Percentiles rank a stretch among this genome's conserved stretches.
Conservation (phyloP, 345 rosid species). For the Populus simonii region DNA sequence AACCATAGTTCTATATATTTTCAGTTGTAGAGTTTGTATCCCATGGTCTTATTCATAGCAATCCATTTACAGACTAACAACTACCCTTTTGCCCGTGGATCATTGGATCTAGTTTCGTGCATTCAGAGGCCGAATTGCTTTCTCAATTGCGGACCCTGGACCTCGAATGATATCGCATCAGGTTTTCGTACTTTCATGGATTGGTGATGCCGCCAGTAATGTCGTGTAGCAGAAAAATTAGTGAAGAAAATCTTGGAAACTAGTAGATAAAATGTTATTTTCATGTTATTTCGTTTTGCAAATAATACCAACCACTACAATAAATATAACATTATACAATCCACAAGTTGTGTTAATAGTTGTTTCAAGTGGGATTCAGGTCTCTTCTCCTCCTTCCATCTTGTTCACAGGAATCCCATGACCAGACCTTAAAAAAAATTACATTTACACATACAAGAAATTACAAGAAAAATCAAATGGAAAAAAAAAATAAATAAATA, state of each 20-base stretch:
- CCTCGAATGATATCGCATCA: background rate
- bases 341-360: background rate
- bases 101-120: background rate
- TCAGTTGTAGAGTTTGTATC: background rate
- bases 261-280: background rate
- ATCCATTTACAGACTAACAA: background rate
- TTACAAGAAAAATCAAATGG: background rate
- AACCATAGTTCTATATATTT: background rate
- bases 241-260: background rate
- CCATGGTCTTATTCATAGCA: background rate
- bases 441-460: background rate
- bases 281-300: background rate
- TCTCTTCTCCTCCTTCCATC: background rate
- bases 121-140: background rate
- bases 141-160: background rate
- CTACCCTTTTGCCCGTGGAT: background rate
- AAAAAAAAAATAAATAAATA: background rate
- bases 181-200: background rate
- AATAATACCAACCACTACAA: background rate
- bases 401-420: background rate
- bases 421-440: background rate
- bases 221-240: background rate
- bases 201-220: background rate
- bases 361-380: background rate
- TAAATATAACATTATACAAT: background rate